Evolutionary conservation across 2,329 filamentous ascomycete genomes (phyloP), one percentile per base, ranked within the genome.

Genomic region (Aspergillus sp.): DNA sequence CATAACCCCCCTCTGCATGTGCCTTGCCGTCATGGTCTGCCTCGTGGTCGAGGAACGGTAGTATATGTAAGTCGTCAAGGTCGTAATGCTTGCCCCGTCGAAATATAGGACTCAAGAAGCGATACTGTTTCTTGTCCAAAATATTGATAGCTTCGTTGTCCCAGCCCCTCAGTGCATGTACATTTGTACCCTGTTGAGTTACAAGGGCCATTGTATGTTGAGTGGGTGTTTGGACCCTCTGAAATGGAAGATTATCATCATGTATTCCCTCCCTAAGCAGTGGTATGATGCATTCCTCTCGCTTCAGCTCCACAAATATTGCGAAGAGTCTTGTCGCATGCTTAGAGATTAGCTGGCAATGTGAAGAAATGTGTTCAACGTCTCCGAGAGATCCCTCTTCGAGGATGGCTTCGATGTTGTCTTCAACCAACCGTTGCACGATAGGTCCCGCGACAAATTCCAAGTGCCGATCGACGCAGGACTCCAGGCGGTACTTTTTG

Each of bases 101-200:
- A n/a, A 62, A 55, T 3, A 60, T 43, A 0, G 57, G 57, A 5
- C 53, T 50, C 31, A 62, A 12, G 24, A 60, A 44, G 27, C 55
- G 46, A 27, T 56, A 57, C 31, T 62, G 60, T 19, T 60, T 57
- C 3, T 11, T 17, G 15, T 52, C 50, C 12, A 60, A 14, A 3
- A 4, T 27, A 15, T 44, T 44, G 9, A 62, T 44, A 5, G 48
- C 31, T 11, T 45, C 12, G 4, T 23, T 23, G 14, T 49, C 45
- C 60, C 54, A 60, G 4, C 15, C 15, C 15, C 31, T 37, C 2
- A 55, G 17, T 3, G 47, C 17, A 3, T n/a, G 21, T 4, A 60
- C 55, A 4, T 37, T 14, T 12, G 15, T 19, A 19, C 39, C 41
- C 12, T 49, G 44, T 12, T 23, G 49, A 6, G 60, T 62, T 1